Evolutionary conservation across 768 basidiomycete genomes (phyloP).

Genomic region (Pholiota molesta): DNA sequence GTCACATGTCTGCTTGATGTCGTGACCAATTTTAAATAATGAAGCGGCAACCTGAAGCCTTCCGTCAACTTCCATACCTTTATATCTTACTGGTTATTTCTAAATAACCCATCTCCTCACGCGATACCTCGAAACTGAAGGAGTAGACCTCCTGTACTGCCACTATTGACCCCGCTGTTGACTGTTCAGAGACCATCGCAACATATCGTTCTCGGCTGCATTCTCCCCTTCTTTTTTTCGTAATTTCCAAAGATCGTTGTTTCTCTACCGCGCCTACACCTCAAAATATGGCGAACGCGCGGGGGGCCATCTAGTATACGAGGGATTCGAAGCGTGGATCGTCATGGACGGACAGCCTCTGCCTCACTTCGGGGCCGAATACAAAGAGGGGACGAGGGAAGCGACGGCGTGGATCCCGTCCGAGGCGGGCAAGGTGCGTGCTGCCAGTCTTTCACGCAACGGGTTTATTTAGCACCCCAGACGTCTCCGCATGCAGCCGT

Average conservation of each 20-base stretch:
- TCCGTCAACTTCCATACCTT: no score
- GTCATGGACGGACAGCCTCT: neutral
- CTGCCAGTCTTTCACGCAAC: no score
- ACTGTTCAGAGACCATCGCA: no score
- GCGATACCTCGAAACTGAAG: no score
- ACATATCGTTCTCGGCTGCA: no score
- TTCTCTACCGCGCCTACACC: neutral
- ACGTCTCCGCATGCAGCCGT: neutral
- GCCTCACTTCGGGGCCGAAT: neutral
- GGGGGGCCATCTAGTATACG: neutral
- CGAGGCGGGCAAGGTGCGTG: neutral
- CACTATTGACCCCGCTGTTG: no score
- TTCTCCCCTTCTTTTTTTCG: neutral
- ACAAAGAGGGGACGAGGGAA: neutral
- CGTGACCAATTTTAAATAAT: no score
- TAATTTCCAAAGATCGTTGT: neutral
- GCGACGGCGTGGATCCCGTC: conserved; percentile 3
- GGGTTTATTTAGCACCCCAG: neutral
- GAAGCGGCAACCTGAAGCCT: no score
- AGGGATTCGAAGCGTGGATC: conserved; percentile 5
- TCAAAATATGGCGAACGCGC: neutral
- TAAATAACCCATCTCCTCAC: no score
- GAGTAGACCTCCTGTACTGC: no score
- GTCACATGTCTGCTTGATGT: no score
- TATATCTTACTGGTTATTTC: no score